Conservation (phyloP, 805 yeast species). For the Metschnikowia proteae region DNA sequence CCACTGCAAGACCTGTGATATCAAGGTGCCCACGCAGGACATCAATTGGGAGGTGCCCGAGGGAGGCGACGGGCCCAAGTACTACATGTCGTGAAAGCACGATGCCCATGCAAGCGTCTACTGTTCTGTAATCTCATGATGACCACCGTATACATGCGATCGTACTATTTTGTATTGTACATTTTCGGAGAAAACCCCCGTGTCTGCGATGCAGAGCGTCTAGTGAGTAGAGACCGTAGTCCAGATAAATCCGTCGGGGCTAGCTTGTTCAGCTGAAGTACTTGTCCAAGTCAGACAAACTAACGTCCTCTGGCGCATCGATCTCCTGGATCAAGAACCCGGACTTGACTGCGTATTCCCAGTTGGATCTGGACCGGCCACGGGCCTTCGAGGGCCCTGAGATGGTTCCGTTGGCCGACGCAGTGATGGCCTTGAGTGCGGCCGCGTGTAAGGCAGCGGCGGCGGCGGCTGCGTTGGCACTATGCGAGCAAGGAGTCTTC, state of each 20-base stretch:
- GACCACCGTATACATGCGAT: neutral
- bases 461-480: conserved; percentile 66
- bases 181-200: neutral
- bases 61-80: conserved; percentile 98
- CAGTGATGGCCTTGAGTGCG: conserved; percentile 47
- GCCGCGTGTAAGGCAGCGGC: conserved; percentile 73
- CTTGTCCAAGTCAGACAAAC: conserved; percentile 59
- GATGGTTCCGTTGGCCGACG: conserved; percentile 28
- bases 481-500: conserved; percentile 52
- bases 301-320: conserved; percentile 72
- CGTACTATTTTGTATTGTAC: neutral
- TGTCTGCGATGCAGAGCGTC: conserved; percentile 5
- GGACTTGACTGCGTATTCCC: conserved; percentile 70
- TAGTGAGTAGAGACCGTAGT: neutral
- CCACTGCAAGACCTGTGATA: conserved; percentile 98
- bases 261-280: conserved; percentile 25
- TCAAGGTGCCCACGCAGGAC: conserved; percentile 92
- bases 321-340: conserved; percentile 79
- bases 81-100: conserved; percentile 51
- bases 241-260: no score
- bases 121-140: conserved; percentile 22
- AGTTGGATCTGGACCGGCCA: conserved; percentile 43
- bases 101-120: no score
- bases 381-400: conserved; percentile 10
- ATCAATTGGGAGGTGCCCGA: conserved; percentile 97